A percentile compares a stretch with the other conserved stretches of the same genome.
Conservation (phyloP, 176 grass and related monocot species). For the Aegilops sharonensis region DNA sequence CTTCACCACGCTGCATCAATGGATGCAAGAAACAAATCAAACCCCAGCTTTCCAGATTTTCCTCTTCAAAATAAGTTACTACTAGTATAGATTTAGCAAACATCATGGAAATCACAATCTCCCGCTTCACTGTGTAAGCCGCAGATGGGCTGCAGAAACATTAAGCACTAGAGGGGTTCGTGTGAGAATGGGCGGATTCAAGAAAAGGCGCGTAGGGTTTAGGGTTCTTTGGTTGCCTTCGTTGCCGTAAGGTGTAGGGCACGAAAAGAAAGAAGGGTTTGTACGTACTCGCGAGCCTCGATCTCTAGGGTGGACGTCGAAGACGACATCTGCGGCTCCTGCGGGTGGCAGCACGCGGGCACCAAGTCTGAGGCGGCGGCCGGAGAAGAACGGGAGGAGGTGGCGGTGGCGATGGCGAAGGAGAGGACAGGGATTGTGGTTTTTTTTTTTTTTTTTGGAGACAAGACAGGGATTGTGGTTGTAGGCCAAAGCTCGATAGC, state of each 20-base stretch:
- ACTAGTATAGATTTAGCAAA: conserved; percentile 10
- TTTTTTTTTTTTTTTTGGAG: no score
- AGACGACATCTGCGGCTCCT: conserved; percentile 39
- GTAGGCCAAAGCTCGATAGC: neutral
- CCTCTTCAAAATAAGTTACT: neutral
- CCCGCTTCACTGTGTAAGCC: neutral
- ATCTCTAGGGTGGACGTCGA: conserved; percentile 90
- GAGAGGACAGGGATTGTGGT: neutral
- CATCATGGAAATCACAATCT: neutral
- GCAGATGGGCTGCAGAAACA: neutral
- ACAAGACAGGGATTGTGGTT: neutral
- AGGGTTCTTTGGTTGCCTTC: neutral
- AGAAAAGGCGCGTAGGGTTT: conserved; percentile 29
- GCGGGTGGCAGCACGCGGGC: conserved; percentile 4
- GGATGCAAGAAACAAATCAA: conserved; percentile 10
- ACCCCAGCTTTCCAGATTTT: neutral
- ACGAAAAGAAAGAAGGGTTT: neutral
- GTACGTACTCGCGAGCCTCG: conserved; percentile 88
- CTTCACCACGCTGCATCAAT: conserved; percentile 76
- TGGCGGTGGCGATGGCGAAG: neutral
- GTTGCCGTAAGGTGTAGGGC: neutral
- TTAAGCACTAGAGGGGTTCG: neutral
- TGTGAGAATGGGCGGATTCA: neutral
- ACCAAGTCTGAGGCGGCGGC: conserved; percentile 9
- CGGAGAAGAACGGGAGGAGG: conserved; percentile 28